Conservation (phyloP, 306 rosid genomes). For the Cucurbita ficifolia region DNA sequence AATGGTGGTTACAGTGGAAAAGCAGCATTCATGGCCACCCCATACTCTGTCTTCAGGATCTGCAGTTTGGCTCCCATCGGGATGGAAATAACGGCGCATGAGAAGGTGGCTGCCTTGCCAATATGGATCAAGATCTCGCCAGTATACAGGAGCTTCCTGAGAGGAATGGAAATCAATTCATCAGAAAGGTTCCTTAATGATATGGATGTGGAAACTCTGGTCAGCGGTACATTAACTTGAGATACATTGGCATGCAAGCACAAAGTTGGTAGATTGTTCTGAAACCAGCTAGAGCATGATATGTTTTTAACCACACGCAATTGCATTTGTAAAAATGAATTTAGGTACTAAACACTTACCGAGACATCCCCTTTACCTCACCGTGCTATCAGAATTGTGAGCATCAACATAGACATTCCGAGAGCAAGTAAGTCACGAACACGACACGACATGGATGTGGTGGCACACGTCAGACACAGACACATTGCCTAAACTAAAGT, state of each 20-base stretch:
- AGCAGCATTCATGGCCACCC: conserved; percentile 33
- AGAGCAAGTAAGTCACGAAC: neutral
- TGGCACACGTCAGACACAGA: no score
- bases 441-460: neutral
- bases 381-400: neutral
- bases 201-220: neutral
- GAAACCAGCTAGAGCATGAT: neutral
- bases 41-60: conserved; percentile 27
- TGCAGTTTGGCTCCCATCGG: conserved; percentile 32
- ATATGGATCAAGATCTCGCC: conserved; percentile 34
- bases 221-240: neutral
- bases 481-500: neutral
- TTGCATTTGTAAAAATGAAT: neutral
- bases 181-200: neutral
- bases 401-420: neutral
- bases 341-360: neutral
- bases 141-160: conserved; percentile 28
- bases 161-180: neutral
- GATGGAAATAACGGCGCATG: conserved; percentile 28
- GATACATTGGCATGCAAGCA: neutral
- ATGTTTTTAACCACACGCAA: neutral
- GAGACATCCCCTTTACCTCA: neutral
- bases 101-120: conserved; percentile 24
- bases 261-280: neutral
- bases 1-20: conserved; percentile 17